phyloP scores from a whole-genome alignment of 2,329 filamentous ascomycete species.

The Shiraia bambusicola region DNA sequence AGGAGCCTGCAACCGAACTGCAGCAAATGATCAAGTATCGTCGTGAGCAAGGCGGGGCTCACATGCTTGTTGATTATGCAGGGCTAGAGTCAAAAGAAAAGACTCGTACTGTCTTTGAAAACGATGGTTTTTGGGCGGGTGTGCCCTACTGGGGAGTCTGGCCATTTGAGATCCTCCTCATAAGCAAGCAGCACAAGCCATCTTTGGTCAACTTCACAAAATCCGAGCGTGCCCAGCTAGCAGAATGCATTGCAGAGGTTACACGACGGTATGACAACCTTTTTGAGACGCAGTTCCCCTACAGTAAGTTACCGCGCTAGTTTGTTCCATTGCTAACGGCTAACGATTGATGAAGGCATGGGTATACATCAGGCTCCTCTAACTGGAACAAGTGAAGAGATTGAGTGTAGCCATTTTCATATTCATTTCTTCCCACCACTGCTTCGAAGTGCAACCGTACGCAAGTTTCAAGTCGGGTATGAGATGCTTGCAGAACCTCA shows the following conservation, averaged over 20 bases:
- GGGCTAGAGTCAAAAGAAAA: slow-evolving; percentile 76
- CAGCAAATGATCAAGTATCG: slow-evolving; percentile 77
- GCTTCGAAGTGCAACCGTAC: slow-evolving; percentile 86
- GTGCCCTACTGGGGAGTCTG: slow-evolving; percentile 98
- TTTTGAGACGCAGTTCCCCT: slow-evolving; percentile 95
- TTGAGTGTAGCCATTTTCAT: slow-evolving; percentile 87
- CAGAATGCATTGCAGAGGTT: slow-evolving; percentile 83
- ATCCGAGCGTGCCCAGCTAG: slow-evolving; percentile 70
- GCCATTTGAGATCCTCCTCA: slow-evolving; percentile 93
- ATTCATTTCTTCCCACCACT: slow-evolving; percentile 98
- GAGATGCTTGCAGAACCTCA: slow-evolving; percentile 98
- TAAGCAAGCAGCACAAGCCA: slow-evolving; percentile 80
- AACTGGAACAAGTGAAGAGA: slow-evolving; percentile 75
- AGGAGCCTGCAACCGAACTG: slow-evolving; percentile 82
- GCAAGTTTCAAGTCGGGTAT: slow-evolving; percentile 95
- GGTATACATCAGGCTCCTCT: slow-evolving; percentile 95
- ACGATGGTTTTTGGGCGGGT: slow-evolving; percentile 78
- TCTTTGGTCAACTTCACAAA: slow-evolving; percentile 78
- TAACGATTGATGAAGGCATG: slow-evolving; percentile 60
- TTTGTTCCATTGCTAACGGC: neutral
- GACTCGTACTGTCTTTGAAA: slow-evolving; percentile 87
- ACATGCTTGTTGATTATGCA: slow-evolving; percentile 85
- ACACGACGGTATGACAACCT: slow-evolving; percentile 93
- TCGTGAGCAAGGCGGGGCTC: slow-evolving; percentile 67
- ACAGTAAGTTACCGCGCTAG: slow-evolving; percentile 61